Evolutionary conservation across 208 protist genomes (phyloP).

Genomic region (Phytomonas sp.): DNA sequence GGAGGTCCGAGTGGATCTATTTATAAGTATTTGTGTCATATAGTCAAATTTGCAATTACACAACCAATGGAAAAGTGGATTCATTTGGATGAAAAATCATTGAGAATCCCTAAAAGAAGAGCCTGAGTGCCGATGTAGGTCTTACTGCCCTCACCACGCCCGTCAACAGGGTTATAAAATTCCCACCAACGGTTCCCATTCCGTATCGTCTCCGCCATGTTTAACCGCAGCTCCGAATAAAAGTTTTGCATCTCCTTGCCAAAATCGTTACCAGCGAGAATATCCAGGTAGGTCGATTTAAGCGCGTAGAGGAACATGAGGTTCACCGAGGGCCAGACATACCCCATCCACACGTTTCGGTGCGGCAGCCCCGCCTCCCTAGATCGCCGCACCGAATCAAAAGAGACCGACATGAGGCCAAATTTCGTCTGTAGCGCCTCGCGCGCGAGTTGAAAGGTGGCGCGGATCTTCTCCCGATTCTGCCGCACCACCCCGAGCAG

Average conservation of each 20-base stretch:
- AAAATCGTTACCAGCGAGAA: slow-evolving; percentile 17
- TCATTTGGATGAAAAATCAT: slow-evolving; percentile 26
- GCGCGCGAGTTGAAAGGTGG: slow-evolving; percentile 39
- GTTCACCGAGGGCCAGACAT: slow-evolving; percentile 61
- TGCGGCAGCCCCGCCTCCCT: slow-evolving; percentile 41
- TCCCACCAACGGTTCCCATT: slow-evolving; percentile 47
- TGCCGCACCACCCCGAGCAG: slow-evolving; percentile 41
- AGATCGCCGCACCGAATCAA: slow-evolving; percentile 41
- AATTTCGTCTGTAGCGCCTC: slow-evolving; percentile 40
- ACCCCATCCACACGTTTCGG: slow-evolving; percentile 63
- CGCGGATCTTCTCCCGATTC: slow-evolving; percentile 25
- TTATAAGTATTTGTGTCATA: background rate
- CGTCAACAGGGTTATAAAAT: slow-evolving; percentile 61
- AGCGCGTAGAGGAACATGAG: slow-evolving; percentile 52
- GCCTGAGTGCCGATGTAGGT: slow-evolving; percentile 62
- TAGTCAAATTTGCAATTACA: background rate
- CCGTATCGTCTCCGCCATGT: slow-evolving; percentile 34
- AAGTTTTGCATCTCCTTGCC: slow-evolving; percentile 15
- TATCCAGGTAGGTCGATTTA: slow-evolving; percentile 45
- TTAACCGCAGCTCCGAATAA: slow-evolving; percentile 37
- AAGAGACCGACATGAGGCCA: slow-evolving; percentile 72
- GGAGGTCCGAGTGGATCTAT: background rate
- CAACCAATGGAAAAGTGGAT: slow-evolving; percentile 5
- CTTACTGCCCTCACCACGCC: slow-evolving; percentile 55
- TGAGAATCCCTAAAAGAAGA: slow-evolving; percentile 41